phyloP scores from a whole-genome alignment of 2,329 filamentous ascomycete genomes.

The Sporothrix euskadiensis region DNA sequence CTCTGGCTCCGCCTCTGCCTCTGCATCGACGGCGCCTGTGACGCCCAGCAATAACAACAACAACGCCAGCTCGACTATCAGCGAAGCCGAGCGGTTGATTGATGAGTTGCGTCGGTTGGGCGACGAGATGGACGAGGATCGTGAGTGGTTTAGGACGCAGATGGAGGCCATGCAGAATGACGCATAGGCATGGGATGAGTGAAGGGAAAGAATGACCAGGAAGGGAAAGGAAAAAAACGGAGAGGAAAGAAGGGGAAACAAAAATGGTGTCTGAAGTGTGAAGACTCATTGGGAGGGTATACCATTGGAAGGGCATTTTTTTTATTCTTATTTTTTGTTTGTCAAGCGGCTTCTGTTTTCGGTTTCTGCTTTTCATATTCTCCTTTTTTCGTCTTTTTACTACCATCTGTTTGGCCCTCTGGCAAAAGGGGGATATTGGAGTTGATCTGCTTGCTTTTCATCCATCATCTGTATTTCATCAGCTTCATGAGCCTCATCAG shows the following conservation, averaged over 20 bases:
- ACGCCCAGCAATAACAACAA: neutral
- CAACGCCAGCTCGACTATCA: neutral
- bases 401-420: neutral
- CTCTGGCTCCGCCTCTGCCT: no score
- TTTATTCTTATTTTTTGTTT: neutral
- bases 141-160: slow-evolving; percentile 51
- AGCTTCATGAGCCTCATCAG: neutral
- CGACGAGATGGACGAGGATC: slow-evolving; percentile 50
- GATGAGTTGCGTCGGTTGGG: slow-evolving; percentile 47
- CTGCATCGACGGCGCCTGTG: neutral
- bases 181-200: slow-evolving; percentile 26
- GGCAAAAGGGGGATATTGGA: slow-evolving; percentile 3
- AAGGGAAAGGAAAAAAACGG: neutral
- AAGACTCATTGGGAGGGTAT: neutral
- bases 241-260: neutral
- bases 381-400: neutral
- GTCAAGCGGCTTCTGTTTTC: neutral
- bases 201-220: neutral
- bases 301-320: neutral
- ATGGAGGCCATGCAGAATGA: slow-evolving; percentile 42
- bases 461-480: neutral
- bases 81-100: slow-evolving; percentile 42
- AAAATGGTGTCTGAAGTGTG: neutral
- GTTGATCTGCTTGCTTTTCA: slow-evolving; percentile 3
- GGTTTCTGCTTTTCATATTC: neutral